Evolutionary conservation across 805 yeast genomes (phyloP), one percentile per base, ranked within the genome.

Genomic region (Blastobotrys terrestris): DNA sequence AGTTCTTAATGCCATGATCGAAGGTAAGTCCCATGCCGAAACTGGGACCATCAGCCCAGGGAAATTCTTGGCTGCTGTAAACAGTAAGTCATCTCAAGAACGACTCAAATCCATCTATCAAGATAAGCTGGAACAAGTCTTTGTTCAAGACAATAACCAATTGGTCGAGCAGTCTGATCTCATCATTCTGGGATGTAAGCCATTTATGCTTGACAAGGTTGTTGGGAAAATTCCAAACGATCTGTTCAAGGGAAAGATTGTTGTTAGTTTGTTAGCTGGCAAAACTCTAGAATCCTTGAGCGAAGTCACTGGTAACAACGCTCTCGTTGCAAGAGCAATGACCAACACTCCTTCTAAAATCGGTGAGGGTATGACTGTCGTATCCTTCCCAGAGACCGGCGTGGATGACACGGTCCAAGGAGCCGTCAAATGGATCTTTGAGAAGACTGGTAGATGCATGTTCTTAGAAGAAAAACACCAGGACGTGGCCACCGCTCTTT

Each of bases 271-370:
- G 56, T 81, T 90, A 60, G 98, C 99, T 2, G 99, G 99, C 13
- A 86, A 89, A 79, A 87, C 96, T 15, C 83, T 91, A 56, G 81
- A 74, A 16, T 87, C 86, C 65, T 75, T 90, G 60, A 57, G 66
- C 16, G 63, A 67, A 0, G 77, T 80, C 61, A 54, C 66, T 49
- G 55, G 63, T 41, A 59, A 57, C 49, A 55, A 64, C 58, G 72
- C 76, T 4, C 72, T 75, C 54, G 82, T 92, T 31, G 87, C 95
- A 19, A 79, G 96, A 57, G 95, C 95, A n/a, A 91, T 95, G 96
- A 92, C 99, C 46, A 94, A 92, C 72, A 94, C 99, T 0, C 97
- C 99, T 2, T 95, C 96, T 16, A 84, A 84, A 67, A 87, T 79
- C 67, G 96, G 97, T 19, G 81, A 84, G 60, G 99, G 98, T 49